Base-by-base conservation (phyloP, 2,329 filamentous ascomycete species). In the Pestalotiopsis fici region DNA sequence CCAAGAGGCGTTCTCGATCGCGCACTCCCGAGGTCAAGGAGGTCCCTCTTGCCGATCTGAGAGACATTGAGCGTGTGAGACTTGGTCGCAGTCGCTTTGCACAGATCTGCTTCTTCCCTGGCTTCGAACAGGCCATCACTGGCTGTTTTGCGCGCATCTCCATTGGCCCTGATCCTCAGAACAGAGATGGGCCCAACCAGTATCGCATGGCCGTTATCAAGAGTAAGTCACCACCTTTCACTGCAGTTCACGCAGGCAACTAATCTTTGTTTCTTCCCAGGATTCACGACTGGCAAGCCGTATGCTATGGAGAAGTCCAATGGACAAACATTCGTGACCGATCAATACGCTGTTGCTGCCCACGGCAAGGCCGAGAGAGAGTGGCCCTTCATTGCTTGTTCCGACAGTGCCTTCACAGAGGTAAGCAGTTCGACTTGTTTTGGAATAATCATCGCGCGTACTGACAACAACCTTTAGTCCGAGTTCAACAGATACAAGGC, bases 171-270 rank as follows among this genome's bases (percentile, higher is more conserved):
- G 92, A 97, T 76, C 87, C 50, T 4, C 21, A 59, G 28, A 59
- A 47, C 7, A 43, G 88, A 12, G 86, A 90, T 3, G 91, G 91
- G 3, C 84, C 90, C 68, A 91, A 92, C 69, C 87, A 93, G 71
- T 99, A 99, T 79, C 92, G 95, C 68, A 92, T 99, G 87, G 92
- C 92, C 35, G 82, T 92, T 68, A 94, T 99, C 76, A 97, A 96
- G 82, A 90, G 94, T 94, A 84, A 70, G 79, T 73, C 50, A 5
- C 27, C 11, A 65, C 61, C 9, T 31, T 25, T 7, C 3, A 28
- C n/a, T 23, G 1, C 27, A 1, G 18, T 18, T 9, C 15, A 11
- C 3, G 31, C n/a, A n/a, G 57, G 27, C 37, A 60, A 50, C 73
- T 79, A 61, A 81, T 66, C 2, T 50, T 18, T 11, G 15, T 50